Evolutionary conservation across 768 basidiomycete genomes (phyloP).

Genomic region (Albatrellus ellisii): DNA sequence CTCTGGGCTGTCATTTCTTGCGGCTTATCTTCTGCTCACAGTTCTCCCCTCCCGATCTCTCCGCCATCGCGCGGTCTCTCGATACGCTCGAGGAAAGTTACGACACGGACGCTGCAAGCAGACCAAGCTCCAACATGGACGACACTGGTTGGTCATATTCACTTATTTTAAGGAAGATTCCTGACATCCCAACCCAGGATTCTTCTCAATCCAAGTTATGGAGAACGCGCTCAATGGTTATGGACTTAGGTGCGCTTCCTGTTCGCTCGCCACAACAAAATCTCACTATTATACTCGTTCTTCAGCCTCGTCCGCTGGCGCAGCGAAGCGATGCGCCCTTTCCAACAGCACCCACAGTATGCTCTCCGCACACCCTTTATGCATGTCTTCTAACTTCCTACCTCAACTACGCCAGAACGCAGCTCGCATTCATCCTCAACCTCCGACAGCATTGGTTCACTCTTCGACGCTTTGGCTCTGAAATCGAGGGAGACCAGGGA

Average conservation of each 20-base stretch:
- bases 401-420: constrained; percentile 33
- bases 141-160: constrained; percentile 49
- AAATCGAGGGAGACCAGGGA: constrained; percentile 27
- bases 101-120: constrained; percentile 30
- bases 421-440: constrained; percentile 83
- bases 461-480: constrained; percentile 60
- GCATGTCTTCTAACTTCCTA: constrained; percentile 1
- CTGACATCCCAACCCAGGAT: constrained; percentile 34
- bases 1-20: constrained; percentile 1
- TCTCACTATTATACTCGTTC: not conserved
- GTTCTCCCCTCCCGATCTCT: constrained; percentile 74
- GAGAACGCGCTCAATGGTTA: constrained; percentile 76
- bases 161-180: not conserved
- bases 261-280: not conserved
- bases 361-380: constrained; percentile 11
- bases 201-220: constrained; percentile 85
- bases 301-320: constrained; percentile 73
- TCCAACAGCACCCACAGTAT: constrained; percentile 70
- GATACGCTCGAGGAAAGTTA: constrained; percentile 55
- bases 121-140: constrained; percentile 72
- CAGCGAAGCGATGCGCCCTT: constrained; percentile 65
- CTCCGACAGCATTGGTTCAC: constrained; percentile 85
- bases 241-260: constrained; percentile 52
- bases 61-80: constrained; percentile 54
- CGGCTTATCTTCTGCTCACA: constrained; percentile 18